Evolutionary conservation across 2,329 filamentous ascomycete species (phyloP).

Genomic region (Trichoderma sp.): DNA sequence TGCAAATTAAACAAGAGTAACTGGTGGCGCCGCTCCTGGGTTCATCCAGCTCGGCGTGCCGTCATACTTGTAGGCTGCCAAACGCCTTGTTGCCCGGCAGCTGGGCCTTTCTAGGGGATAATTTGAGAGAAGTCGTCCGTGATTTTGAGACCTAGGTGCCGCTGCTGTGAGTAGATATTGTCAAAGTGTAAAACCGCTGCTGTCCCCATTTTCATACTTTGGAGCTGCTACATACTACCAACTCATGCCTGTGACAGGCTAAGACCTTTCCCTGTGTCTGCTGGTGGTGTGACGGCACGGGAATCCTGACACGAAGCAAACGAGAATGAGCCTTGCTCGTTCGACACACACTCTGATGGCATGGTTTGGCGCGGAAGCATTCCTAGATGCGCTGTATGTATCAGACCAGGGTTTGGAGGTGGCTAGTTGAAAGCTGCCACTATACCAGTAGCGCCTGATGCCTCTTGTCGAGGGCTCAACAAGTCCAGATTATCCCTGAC

Average conservation of each 20-base stretch:
- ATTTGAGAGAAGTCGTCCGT: not conserved
- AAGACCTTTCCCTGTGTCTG: constrained; percentile 3
- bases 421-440: not conserved
- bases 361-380: constrained; percentile 5
- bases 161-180: not conserved
- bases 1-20: constrained; percentile 10
- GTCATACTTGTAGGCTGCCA: not conserved
- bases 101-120: not conserved
- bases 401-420: not conserved
- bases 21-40: not conserved
- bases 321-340: not conserved
- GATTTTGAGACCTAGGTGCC: not conserved
- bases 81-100: not conserved
- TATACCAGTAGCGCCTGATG: not conserved
- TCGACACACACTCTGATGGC: not conserved
- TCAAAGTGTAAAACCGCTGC: not conserved
- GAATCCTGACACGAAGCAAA: not conserved
- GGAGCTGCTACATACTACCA: not conserved
- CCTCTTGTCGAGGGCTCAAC: constrained; percentile 10
- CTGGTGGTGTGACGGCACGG: constrained; percentile 15
- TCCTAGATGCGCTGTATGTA: not conserved
- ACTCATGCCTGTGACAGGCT: constrained; percentile 9
- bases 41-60: not conserved
- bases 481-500: constrained; percentile 3
- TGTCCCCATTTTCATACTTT: not conserved